Evolutionary conservation across 1,284 basidiomycete genomes (phyloP).

Genomic region (Cutaneotrichosporon sp.): DNA sequence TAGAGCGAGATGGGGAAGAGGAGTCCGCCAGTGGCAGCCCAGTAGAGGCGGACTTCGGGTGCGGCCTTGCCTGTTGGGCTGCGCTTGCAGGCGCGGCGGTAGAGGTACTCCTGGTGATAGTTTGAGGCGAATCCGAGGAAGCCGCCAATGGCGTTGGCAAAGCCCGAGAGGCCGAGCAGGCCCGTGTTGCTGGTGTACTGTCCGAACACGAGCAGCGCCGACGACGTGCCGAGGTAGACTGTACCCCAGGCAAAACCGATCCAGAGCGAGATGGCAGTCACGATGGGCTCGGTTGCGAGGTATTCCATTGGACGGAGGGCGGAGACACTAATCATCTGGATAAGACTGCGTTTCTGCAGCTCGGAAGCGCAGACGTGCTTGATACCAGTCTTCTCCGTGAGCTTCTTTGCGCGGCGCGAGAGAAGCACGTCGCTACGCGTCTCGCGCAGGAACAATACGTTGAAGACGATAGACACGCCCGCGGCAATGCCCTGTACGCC

Average conservation of each 20-base stretch:
- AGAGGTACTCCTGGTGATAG: slow-evolving; percentile 44
- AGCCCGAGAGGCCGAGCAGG: slow-evolving; percentile 37
- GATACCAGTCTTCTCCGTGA: slow-evolving; percentile 46
- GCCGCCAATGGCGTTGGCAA: slow-evolving; percentile 52
- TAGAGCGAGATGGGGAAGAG: slow-evolving; percentile 39
- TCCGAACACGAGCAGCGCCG: slow-evolving; percentile 34
- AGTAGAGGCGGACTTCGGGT: slow-evolving; percentile 51
- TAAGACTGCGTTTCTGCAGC: slow-evolving; percentile 38
- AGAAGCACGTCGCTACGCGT: slow-evolving; percentile 51
- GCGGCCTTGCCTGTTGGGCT: slow-evolving; percentile 42
- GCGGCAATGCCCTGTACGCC: slow-evolving; percentile 33
- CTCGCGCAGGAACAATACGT: slow-evolving; percentile 42
- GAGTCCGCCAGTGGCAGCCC: slow-evolving; percentile 43
- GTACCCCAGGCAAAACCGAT: slow-evolving; percentile 47
- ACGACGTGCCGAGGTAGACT: slow-evolving; percentile 38
- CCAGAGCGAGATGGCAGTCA: slow-evolving; percentile 49
- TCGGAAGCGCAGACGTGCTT: slow-evolving; percentile 42
- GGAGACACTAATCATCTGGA: slow-evolving; percentile 37
- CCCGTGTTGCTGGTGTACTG: slow-evolving; percentile 40
- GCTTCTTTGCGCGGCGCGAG: slow-evolving; percentile 37
- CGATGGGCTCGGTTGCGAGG: slow-evolving; percentile 51
- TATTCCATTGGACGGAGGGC: slow-evolving; percentile 38
- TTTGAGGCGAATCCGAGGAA: slow-evolving; percentile 68
- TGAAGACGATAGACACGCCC: slow-evolving; percentile 31
- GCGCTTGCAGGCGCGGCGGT: slow-evolving; percentile 23